These are phyloP conservation scores for Dissophora ornata DNA, from an alignment of 192 early-diverging fungal genomes.

Conservation along the genomic window DNA sequence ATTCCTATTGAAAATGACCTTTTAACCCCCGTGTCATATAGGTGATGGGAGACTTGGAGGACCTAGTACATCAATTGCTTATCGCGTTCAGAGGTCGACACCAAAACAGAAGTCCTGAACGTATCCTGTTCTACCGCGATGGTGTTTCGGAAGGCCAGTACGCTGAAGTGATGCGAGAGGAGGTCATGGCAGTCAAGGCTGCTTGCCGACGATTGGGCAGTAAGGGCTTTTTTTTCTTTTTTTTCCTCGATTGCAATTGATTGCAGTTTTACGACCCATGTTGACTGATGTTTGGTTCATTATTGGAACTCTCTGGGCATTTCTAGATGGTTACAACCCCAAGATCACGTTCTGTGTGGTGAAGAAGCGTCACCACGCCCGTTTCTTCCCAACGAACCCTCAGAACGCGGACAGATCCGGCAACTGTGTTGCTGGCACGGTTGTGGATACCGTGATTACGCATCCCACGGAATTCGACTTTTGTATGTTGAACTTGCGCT, in stretches of 20 bases:
- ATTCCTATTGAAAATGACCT: too few species aligned
- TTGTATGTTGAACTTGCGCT: constrained; percentile 45
- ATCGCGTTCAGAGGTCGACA: constrained; percentile 58
- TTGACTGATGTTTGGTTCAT: too few species aligned
- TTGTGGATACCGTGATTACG: constrained; percentile 73
- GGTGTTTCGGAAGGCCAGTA: constrained; percentile 88
- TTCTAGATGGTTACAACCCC: too few species aligned
- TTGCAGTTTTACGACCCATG: too few species aligned
- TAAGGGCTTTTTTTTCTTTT: constrained; percentile 48
- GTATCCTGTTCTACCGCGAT: constrained; percentile 86
- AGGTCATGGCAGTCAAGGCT: constrained; percentile 74
- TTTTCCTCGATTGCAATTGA: constrained; percentile 19
- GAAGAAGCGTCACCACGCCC: constrained; percentile 84
- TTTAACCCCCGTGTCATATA: too few species aligned
- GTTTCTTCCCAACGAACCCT: constrained; percentile 77
- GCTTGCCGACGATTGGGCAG: constrained; percentile 21
- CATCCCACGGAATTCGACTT: constrained; percentile 87
- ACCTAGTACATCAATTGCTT: constrained; percentile 60
- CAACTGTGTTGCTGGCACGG: constrained; percentile 85
- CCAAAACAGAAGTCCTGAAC: constrained; percentile 60
- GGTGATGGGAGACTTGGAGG: constrained; percentile 56
- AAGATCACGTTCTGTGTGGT: constrained; percentile 77
- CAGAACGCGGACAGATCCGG: constrained; percentile 71
- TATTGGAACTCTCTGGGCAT: too few species aligned
- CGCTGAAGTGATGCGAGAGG: constrained; percentile 67